Percentiles rank a stretch among this genome's conserved stretches.
These are phyloP conservation scores for Sugiyamaella japonica DNA, from an alignment of 1,139 yeast genomes.

Conservation along the genomic window DNA sequence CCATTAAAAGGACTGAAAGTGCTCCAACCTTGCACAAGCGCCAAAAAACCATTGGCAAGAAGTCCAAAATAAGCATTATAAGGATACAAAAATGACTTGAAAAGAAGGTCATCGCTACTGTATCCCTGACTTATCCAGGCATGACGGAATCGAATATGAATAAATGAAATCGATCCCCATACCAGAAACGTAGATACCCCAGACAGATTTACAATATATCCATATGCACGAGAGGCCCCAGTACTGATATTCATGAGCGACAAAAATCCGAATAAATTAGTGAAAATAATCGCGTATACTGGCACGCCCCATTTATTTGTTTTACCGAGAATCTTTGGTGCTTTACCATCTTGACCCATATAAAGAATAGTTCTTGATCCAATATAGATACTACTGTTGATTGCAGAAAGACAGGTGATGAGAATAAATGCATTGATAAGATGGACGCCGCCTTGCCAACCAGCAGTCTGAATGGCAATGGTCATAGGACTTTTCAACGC, in stretches of 20 bases:
- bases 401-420: constrained; percentile 65
- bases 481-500: constrained; percentile 73
- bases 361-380: constrained; percentile 61
- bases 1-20: constrained; percentile 60
- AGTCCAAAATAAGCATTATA: constrained; percentile 54
- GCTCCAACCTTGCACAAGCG: constrained; percentile 70
- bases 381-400: constrained; percentile 71
- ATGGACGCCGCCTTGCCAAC: constrained; percentile 68
- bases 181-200: constrained; percentile 57
- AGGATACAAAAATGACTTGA: constrained; percentile 55
- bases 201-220: constrained; percentile 80
- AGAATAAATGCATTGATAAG: constrained; percentile 74
- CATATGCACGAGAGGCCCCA: constrained; percentile 69
- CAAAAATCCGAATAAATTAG: constrained; percentile 45
- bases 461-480: constrained; percentile 66
- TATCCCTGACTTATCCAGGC: constrained; percentile 54
- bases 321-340: constrained; percentile 57
- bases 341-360: constrained; percentile 59
- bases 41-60: constrained; percentile 52
- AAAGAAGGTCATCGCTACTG: constrained; percentile 52
- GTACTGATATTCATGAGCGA: constrained; percentile 69
- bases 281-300: constrained; percentile 49
- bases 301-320: constrained; percentile 66
- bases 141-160: constrained; percentile 53
- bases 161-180: constrained; percentile 52